A percentile compares a stretch with the other conserved stretches of the same genome.
These are phyloP conservation scores for Candida nitratophila DNA, from an alignment of 805 yeast species.

Conservation along the genomic window DNA sequence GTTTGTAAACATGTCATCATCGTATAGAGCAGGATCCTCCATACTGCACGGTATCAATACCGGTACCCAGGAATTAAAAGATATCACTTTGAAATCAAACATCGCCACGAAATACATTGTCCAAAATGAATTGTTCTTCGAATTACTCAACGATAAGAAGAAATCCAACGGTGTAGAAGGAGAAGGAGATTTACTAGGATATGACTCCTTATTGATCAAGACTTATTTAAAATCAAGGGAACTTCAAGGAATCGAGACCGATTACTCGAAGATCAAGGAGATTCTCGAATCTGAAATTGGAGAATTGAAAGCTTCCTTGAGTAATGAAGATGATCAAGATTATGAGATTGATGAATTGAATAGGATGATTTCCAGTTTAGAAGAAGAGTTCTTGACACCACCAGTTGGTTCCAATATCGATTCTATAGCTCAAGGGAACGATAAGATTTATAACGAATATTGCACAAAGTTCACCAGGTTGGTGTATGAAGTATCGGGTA, in stretches of 20 bases:
- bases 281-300: background rate
- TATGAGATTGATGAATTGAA: conserved; percentile 1
- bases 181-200: background rate
- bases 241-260: background rate
- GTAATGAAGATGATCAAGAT: conserved; percentile 4
- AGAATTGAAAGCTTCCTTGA: conserved; percentile 6
- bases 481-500: conserved; percentile 20
- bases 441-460: conserved; percentile 13
- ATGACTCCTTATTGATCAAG: background rate
- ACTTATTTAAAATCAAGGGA: background rate
- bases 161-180: background rate
- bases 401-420: conserved; percentile 3
- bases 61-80: conserved; percentile 7
- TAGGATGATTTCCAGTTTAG: background rate
- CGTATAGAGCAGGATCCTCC: conserved; percentile 1
- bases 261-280: conserved; percentile 1
- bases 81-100: conserved; percentile 26
- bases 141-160: conserved; percentile 1
- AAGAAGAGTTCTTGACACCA: background rate
- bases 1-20: background rate
- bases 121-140: conserved; percentile 23
- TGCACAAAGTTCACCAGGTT: conserved; percentile 9
- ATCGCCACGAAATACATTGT: conserved; percentile 26
- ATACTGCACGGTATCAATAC: background rate
- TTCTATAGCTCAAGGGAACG: conserved; percentile 6